Conservation (phyloP, 345 rosid genomes). For the Gossypium turneri region DNA sequence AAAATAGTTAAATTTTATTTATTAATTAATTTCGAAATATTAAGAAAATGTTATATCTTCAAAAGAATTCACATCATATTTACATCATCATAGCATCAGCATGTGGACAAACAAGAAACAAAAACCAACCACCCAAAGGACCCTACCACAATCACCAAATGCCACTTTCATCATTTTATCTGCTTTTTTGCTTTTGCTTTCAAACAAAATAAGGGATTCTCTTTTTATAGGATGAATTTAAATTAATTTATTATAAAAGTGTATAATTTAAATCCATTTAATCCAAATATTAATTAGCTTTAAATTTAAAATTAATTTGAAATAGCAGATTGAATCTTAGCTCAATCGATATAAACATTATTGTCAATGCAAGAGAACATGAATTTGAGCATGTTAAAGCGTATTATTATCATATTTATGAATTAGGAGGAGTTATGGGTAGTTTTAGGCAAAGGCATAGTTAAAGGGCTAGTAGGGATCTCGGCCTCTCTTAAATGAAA, state of each 20-base stretch:
- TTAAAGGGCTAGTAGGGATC: fast-evolving
- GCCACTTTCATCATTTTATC: conserved; percentile 16
- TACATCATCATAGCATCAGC: neutral
- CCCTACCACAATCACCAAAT: conserved; percentile 12
- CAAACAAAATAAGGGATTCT: neutral
- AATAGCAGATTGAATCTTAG: fast-evolving
- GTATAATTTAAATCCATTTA: no score
- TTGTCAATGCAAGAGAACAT: no score
- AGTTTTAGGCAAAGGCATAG: fast-evolving
- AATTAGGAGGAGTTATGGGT: fast-evolving
- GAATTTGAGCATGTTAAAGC: fast-evolving
- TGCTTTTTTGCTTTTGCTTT: neutral
- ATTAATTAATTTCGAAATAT: no score
- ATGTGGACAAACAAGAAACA: conserved; percentile 6
- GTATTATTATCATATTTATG: no score
- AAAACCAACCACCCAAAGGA: neutral
- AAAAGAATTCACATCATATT: neutral
- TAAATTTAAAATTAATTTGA: no score
- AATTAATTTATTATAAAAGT: no score
- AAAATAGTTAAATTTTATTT: no score
- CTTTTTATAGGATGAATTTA: no score
- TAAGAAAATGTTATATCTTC: no score
- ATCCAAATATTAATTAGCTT: no score
- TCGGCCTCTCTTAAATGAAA: no score
- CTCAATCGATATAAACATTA: no score